These are phyloP conservation scores for Colletotrichum orbiculare DNA, from an alignment of 2,329 filamentous ascomycete genomes.

Conservation along the genomic window DNA sequence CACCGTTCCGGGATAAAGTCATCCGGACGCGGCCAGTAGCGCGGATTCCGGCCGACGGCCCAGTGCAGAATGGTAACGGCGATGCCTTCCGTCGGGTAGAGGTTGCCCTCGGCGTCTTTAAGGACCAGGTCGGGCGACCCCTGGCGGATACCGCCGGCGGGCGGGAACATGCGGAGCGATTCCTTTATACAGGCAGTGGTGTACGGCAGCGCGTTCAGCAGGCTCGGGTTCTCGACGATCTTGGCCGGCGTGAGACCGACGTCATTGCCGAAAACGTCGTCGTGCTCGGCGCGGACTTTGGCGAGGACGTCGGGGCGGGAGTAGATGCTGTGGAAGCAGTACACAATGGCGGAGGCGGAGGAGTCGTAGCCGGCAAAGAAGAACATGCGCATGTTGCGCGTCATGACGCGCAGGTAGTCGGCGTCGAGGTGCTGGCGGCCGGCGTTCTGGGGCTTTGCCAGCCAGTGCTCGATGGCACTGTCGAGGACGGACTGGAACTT, in stretches of 20 bases:
- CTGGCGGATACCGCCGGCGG: slow-evolving; percentile 57
- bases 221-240: slow-evolving; percentile 49
- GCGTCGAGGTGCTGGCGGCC: slow-evolving; percentile 37
- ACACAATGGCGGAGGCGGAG: slow-evolving; percentile 47
- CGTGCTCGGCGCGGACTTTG: slow-evolving; percentile 56
- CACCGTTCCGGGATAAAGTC: slow-evolving; percentile 62
- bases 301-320: slow-evolving; percentile 44
- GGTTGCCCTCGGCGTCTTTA: slow-evolving; percentile 53
- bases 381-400: slow-evolving; percentile 46
- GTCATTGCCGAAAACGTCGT: slow-evolving; percentile 57
- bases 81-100: slow-evolving; percentile 57
- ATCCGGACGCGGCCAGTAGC: slow-evolving; percentile 55
- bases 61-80: slow-evolving; percentile 54
- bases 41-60: slow-evolving; percentile 51
- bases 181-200: slow-evolving; percentile 67
- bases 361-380: slow-evolving; percentile 55
- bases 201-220: slow-evolving; percentile 64
- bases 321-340: slow-evolving; percentile 44
- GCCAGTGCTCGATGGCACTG: slow-evolving; percentile 45
- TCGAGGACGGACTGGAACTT: slow-evolving; percentile 44
- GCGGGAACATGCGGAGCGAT: slow-evolving; percentile 63
- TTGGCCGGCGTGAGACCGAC: slow-evolving; percentile 1
- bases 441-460: slow-evolving; percentile 40
- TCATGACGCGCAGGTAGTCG: slow-evolving; percentile 44
- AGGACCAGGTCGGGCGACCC: slow-evolving; percentile 51